These are phyloP conservation scores for Saitozyma podzolica DNA, from an alignment of 768 basidiomycete species.

Conservation along the genomic window DNA sequence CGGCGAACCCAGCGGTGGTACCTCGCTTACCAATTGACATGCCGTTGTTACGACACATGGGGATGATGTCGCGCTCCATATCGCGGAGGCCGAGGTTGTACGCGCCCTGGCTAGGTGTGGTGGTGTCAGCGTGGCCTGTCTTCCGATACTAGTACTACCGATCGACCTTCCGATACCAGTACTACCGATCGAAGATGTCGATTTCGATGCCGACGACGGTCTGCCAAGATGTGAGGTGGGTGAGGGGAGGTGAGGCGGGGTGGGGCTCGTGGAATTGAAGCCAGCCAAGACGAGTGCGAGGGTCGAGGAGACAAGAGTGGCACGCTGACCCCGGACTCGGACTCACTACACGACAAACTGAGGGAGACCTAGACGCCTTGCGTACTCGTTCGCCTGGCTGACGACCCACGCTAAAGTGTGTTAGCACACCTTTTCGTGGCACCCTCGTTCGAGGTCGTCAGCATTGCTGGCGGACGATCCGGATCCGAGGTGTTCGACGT, in stretches of 20 bases:
- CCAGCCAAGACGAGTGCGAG: not conserved
- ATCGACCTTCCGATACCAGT: too few relatives aligned
- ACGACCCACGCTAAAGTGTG: constrained; percentile 23
- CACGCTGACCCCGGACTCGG: not conserved
- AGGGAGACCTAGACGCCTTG: constrained; percentile 57
- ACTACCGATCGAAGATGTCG: too few relatives aligned
- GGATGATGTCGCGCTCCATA: constrained; percentile 62
- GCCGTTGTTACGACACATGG: constrained; percentile 46
- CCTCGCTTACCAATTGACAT: constrained; percentile 18
- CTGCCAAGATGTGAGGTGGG: not conserved
- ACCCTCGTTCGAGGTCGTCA: too few relatives aligned
- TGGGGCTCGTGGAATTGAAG: too few relatives aligned
- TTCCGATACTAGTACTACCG: too few relatives aligned
- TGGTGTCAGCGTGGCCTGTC: not conserved
- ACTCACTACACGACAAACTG: constrained; percentile 64
- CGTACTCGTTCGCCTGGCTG: constrained; percentile 57
- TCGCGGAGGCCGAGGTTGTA: constrained; percentile 51
- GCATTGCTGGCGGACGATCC: too few relatives aligned
- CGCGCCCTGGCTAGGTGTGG: constrained; percentile 33
- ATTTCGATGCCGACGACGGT: not conserved
- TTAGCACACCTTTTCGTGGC: not conserved
- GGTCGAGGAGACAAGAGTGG: too few relatives aligned
- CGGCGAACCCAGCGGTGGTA: not conserved
- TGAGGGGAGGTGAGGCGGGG: too few relatives aligned
- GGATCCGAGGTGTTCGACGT: not conserved